Conservation (phyloP, 2,329 filamentous ascomycete species). For the Dactylonectria macrodidyma region DNA sequence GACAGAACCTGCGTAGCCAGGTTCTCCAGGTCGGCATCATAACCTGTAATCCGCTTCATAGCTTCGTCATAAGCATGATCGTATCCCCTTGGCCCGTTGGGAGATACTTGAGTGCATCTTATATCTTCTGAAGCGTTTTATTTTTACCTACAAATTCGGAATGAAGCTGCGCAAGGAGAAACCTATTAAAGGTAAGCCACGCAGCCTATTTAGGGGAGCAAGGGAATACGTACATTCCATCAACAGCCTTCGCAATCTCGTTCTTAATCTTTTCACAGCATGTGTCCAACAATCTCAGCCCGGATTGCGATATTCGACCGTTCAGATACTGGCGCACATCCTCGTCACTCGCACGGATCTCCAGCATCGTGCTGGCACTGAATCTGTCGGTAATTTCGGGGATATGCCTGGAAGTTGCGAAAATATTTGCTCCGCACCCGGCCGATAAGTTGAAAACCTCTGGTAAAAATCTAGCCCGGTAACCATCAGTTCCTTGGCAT, state of each 20-base stretch:
- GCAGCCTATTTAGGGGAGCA: no score
- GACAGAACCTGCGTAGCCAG: conserved; percentile 55
- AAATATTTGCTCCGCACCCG: not conserved
- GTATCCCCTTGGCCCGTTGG: not conserved
- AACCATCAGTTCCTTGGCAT: not conserved
- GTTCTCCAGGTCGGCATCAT: conserved; percentile 37
- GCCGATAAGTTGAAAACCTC: no score
- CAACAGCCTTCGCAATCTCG: conserved; percentile 1
- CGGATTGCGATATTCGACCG: no score
- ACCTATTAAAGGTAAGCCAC: not conserved
- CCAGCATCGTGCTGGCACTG: no score
- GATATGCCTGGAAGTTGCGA: conserved; percentile 1
- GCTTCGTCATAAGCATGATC: no score
- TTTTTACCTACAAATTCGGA: conserved; percentile 1
- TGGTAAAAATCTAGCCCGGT: no score
- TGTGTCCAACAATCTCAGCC: no score
- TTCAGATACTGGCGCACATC: no score
- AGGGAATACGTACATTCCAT: conserved; percentile 13
- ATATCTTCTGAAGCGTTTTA: not conserved
- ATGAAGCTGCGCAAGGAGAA: conserved; percentile 2
- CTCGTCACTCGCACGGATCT: no score
- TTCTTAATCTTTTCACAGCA: no score
- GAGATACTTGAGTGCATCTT: not conserved
- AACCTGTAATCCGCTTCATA: conserved; percentile 51
- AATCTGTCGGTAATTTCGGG: no score